Percentiles rank a stretch among this genome's conserved stretches.
phyloP scores from a whole-genome alignment of 108 stramenopile genomes.

The Cyclostephanos invisitatus region DNA sequence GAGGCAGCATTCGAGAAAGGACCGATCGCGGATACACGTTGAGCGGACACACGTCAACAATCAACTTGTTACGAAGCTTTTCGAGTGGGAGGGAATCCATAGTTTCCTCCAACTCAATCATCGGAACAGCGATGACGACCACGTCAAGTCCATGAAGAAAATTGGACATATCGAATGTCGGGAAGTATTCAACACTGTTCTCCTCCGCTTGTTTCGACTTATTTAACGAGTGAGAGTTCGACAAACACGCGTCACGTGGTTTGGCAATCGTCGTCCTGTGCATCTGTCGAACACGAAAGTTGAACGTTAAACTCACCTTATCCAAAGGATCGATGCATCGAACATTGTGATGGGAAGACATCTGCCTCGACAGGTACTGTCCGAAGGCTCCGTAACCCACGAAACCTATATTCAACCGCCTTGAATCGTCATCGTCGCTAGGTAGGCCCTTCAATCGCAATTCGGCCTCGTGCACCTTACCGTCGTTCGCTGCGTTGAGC shows the following conservation, averaged over 20 bases:
- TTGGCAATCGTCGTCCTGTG: neutral
- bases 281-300: neutral
- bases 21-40: constrained; percentile 68
- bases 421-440: constrained; percentile 56
- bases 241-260: neutral
- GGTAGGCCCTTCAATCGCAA: constrained; percentile 45
- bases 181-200: constrained; percentile 71
- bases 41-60: constrained; percentile 82
- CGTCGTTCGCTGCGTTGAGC: constrained; percentile 58
- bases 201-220: constrained; percentile 74
- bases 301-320: constrained; percentile 33
- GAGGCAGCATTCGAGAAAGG: constrained; percentile 69
- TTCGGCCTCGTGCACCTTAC: constrained; percentile 36
- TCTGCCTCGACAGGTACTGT: constrained; percentile 55
- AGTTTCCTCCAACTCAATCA: constrained; percentile 79
- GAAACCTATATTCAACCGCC: constrained; percentile 54
- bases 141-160: constrained; percentile 79
- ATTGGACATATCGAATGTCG: constrained; percentile 63
- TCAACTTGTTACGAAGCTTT: constrained; percentile 65
- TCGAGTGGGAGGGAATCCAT: constrained; percentile 61
- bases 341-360: constrained; percentile 65
- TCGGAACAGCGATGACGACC: constrained; percentile 74
- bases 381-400: constrained; percentile 57
- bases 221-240: neutral
- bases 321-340: constrained; percentile 70